Conservation (phyloP, 352 stramenopile genomes). For the Phytopythium kandeliae region DNA sequence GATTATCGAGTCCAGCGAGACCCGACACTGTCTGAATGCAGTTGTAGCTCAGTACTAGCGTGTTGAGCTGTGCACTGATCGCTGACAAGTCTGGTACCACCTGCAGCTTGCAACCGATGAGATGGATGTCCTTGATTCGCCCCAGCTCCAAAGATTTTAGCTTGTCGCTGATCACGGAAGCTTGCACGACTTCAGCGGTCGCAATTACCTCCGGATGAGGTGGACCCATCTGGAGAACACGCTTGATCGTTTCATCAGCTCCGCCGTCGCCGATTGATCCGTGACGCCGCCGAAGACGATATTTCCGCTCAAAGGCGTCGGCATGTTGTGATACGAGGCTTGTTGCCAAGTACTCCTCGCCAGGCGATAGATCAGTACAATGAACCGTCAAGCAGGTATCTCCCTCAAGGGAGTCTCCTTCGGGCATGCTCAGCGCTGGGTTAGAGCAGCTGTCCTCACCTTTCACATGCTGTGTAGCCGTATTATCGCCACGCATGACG, state of each 20-base stretch:
- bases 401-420: background rate
- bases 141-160: slow-evolving; percentile 12
- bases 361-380: background rate
- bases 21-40: slow-evolving; percentile 34
- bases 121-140: slow-evolving; percentile 36
- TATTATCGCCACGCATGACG: slow-evolving; percentile 4
- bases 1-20: slow-evolving; percentile 24
- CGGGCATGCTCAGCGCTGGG: background rate
- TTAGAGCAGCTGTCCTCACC: background rate
- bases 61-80: slow-evolving; percentile 39
- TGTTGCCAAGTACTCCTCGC: background rate
- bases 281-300: slow-evolving; percentile 28
- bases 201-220: slow-evolving; percentile 11
- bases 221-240: slow-evolving; percentile 40
- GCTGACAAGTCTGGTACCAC: slow-evolving; percentile 33
- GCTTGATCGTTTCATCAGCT: slow-evolving; percentile 21
- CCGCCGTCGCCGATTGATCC: slow-evolving; percentile 10
- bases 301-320: slow-evolving; percentile 58
- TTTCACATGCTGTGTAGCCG: background rate
- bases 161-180: background rate
- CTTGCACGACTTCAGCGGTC: background rate
- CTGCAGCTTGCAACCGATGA: slow-evolving; percentile 50
- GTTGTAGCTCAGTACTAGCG: slow-evolving; percentile 72
- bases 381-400: background rate
- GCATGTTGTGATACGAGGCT: slow-evolving; percentile 11